Evolutionary conservation across 2,329 filamentous ascomycete species (phyloP).

Genomic region (Botryotinia narcissicola): DNA sequence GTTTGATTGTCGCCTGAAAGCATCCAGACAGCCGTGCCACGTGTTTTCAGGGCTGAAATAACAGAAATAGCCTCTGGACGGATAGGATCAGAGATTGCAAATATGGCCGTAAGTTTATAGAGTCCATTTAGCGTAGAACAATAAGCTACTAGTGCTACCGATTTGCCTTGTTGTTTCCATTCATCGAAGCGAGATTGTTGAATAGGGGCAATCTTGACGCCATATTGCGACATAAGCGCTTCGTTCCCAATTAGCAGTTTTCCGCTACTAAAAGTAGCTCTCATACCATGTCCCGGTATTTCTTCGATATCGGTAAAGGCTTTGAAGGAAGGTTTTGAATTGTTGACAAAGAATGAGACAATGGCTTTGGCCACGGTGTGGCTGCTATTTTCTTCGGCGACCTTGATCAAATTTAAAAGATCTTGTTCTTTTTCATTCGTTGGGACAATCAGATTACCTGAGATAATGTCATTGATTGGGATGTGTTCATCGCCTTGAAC

Average conservation of each 20-base stretch:
- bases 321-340: conserved; percentile 25
- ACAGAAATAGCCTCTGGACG: conserved; percentile 68
- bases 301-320: conserved; percentile 55
- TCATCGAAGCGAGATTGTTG: conserved; percentile 44
- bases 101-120: conserved; percentile 59
- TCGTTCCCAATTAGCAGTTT: conserved; percentile 73
- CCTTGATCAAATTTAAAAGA: conserved; percentile 55
- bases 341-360: conserved; percentile 55
- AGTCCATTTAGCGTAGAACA: not conserved
- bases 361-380: conserved; percentile 74
- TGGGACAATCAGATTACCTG: not conserved
- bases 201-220: conserved; percentile 42
- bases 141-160: conserved; percentile 50
- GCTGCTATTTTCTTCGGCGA: conserved; percentile 67
- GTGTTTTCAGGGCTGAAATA: conserved; percentile 60
- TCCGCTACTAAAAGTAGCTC: conserved; percentile 49
- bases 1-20: conserved; percentile 85
- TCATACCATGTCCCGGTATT: conserved; percentile 68
- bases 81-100: conserved; percentile 79
- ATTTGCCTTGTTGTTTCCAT: conserved; percentile 65
- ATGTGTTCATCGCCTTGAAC: not conserved
- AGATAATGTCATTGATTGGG: conserved; percentile 24
- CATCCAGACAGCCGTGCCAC: conserved; percentile 80
- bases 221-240: conserved; percentile 56
- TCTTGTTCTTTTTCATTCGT: conserved; percentile 19